Conservation (phyloP, 2,329 filamentous ascomycete genomes). For the Colletotrichum sp. region DNA sequence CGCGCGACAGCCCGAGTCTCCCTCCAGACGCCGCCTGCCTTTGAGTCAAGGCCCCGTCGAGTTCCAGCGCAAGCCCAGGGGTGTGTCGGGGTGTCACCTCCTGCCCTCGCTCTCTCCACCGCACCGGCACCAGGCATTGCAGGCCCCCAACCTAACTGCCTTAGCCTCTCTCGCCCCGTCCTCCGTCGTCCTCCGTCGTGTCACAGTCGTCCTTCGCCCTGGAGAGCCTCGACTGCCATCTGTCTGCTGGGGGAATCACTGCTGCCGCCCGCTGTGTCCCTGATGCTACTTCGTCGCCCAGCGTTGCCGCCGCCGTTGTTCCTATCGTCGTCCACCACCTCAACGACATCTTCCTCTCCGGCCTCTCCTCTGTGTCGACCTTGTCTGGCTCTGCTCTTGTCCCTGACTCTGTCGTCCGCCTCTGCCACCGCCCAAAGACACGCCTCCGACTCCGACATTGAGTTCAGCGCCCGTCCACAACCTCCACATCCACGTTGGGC, state of each 20-base stretch:
- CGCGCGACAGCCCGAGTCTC: background rate
- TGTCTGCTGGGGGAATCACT: background rate
- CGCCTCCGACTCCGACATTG: background rate
- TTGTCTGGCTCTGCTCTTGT: background rate
- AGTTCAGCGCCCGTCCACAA: background rate
- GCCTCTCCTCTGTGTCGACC: background rate
- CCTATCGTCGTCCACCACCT: background rate
- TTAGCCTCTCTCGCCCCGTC: background rate
- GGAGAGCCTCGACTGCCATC: background rate
- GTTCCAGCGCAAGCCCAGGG: background rate
- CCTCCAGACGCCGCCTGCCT: background rate
- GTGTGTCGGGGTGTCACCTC: constrained; percentile 12
- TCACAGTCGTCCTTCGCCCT: background rate
- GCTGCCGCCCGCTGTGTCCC: background rate
- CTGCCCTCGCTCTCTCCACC: background rate
- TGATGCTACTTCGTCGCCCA: background rate
- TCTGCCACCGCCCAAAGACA: background rate
- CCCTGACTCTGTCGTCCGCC: background rate
- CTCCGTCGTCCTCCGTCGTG: background rate
- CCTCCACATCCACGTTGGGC: constrained; percentile 1
- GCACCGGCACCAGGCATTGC: background rate
- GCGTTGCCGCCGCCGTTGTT: background rate
- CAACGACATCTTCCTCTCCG: background rate
- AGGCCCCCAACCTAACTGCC: background rate
- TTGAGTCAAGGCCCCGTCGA: background rate